Evolutionary conservation across 306 rosid genomes (phyloP).

Genomic region (Prunus davidiana): DNA sequence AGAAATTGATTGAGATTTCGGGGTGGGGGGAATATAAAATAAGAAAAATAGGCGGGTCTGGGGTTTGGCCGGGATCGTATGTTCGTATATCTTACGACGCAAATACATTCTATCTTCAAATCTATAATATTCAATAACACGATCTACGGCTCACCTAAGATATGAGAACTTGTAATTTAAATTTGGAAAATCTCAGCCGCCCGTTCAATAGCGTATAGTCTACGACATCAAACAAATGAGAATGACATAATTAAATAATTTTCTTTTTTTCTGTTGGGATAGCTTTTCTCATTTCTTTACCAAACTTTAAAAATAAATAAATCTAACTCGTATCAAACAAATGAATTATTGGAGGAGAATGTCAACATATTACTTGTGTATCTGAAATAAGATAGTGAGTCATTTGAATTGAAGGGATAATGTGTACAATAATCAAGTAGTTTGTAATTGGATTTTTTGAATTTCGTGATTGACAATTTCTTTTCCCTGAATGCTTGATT

Average conservation of each 20-base stretch:
- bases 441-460: not conserved
- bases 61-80: not conserved
- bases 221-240: not conserved
- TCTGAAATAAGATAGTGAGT: no score
- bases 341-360: no score
- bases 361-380: no score
- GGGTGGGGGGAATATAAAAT: not conserved
- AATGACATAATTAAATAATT: not conserved
- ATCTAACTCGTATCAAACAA: no score
- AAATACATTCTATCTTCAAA: not conserved
- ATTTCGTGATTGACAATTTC: not conserved
- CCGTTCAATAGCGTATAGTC: not conserved
- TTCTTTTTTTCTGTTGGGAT: not conserved
- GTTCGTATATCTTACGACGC: conserved; percentile 6
- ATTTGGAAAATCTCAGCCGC: not conserved
- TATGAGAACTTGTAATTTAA: not conserved
- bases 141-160: not conserved
- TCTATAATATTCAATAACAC: no score
- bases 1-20: not conserved
- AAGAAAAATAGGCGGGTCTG: conserved; percentile 5
- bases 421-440: no score
- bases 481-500: not conserved
- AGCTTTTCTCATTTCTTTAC: no score
- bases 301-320: no score
- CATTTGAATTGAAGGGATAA: no score